phyloP scores from a whole-genome alignment of 2,329 filamentous ascomycete species.

The Corniculantispora saksenae region DNA sequence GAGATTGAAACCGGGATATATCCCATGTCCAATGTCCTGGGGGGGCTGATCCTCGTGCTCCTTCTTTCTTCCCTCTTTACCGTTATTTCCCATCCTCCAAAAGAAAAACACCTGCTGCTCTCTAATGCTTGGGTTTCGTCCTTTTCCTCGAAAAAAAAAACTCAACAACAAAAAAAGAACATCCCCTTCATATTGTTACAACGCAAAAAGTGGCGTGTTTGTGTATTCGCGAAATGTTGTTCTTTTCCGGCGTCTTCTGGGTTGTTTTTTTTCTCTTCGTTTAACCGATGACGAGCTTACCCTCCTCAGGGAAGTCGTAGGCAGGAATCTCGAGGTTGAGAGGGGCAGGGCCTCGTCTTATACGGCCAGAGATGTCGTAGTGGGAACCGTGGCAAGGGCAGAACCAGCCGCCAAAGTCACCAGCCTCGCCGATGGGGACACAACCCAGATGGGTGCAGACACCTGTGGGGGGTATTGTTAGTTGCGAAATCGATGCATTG shows the following conservation, averaged over 20 bases:
- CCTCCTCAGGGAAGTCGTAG: slow-evolving; percentile 92
- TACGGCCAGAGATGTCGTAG: slow-evolving; percentile 98
- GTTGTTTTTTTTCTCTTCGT: slow-evolving; percentile 22
- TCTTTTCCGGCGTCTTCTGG: background rate
- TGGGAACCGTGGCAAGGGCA: slow-evolving; percentile 99
- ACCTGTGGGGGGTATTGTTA: slow-evolving; percentile 53
- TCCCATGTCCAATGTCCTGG: background rate
- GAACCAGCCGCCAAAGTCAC: slow-evolving; percentile 99
- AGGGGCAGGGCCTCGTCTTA: slow-evolving; percentile 95
- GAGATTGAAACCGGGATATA: background rate
- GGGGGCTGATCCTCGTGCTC: background rate
- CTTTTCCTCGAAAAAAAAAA: slow-evolving; percentile 2
- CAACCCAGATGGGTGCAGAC: slow-evolving; percentile 99
- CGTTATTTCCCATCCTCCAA: background rate
- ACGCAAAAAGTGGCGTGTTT: slow-evolving; percentile 6
- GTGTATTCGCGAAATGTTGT: slow-evolving; percentile 14
- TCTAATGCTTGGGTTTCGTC: slow-evolving; percentile 12
- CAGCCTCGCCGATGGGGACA: slow-evolving; percentile 97
- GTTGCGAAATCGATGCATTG: slow-evolving; percentile 10
- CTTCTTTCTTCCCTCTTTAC: background rate
- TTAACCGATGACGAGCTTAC: slow-evolving; percentile 91
- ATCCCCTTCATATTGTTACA: slow-evolving; percentile 19
- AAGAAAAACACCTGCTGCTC: slow-evolving; percentile 8
- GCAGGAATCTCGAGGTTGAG: slow-evolving; percentile 93
- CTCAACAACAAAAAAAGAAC: slow-evolving; percentile 12